Evolutionary conservation across 73 alveolate genomes (phyloP).

Genomic region (Paramecium octaurelia): DNA sequence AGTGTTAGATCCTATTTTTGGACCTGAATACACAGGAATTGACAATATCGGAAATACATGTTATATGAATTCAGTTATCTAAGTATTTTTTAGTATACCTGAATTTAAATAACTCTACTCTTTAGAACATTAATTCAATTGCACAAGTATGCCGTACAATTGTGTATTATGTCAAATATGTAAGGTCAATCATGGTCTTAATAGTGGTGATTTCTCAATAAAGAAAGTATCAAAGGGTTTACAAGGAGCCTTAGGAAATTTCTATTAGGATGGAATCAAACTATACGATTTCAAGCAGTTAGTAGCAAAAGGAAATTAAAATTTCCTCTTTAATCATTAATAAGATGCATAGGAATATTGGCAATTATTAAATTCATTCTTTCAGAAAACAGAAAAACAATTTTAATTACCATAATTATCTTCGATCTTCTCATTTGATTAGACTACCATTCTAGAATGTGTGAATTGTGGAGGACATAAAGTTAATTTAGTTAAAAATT

Average conservation of each 20-base stretch:
- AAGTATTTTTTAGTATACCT: conserved; percentile 90
- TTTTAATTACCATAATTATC: conserved; percentile 29
- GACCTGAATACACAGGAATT: conserved; percentile 98
- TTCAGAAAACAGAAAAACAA: conserved; percentile 78
- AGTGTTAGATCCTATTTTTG: conserved; percentile 92
- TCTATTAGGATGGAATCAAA: conserved; percentile 94
- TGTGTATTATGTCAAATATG: conserved; percentile 89
- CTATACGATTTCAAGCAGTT: conserved; percentile 88
- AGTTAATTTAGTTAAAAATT: neutral
- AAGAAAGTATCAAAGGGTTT: conserved; percentile 80
- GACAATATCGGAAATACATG: conserved; percentile 99
- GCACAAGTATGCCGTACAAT: conserved; percentile 77
- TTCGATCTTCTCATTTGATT: conserved; percentile 82
- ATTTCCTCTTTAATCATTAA: conserved; percentile 90
- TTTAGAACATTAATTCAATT: conserved; percentile 78
- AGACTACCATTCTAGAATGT: conserved; percentile 88
- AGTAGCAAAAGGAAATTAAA: conserved; percentile 97
- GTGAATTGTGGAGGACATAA: conserved; percentile 77
- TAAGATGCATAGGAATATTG: conserved; percentile 99
- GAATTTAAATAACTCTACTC: conserved; percentile 81
- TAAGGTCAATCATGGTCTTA: conserved; percentile 90
- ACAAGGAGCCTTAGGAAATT: conserved; percentile 80
- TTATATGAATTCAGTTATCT: conserved; percentile 96
- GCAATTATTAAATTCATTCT: conserved; percentile 73
- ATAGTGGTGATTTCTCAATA: conserved; percentile 90